phyloP scores from a whole-genome alignment of 257 asterid species.

The Salvia splendens region DNA sequence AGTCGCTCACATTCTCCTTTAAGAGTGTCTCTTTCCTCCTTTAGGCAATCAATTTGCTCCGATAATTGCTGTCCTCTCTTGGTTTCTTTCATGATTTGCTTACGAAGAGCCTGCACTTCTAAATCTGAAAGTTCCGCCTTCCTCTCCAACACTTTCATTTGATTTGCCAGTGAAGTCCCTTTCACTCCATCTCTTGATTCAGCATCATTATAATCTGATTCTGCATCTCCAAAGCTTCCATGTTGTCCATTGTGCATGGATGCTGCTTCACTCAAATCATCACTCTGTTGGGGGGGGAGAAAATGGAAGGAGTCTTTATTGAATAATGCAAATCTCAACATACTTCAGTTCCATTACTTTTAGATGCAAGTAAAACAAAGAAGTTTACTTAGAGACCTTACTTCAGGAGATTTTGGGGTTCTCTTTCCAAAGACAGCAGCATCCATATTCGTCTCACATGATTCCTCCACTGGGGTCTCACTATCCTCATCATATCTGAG shows the following conservation, averaged over 20 bases:
- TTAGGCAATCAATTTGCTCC: constrained; percentile 52
- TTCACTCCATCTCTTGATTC: constrained; percentile 34
- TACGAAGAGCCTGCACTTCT: constrained; percentile 76
- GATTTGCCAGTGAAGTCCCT: constrained; percentile 39
- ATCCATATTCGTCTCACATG: constrained; percentile 43
- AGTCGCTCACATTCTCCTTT: constrained; percentile 63
- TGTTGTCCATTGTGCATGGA: constrained; percentile 41
- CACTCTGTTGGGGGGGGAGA: constrained; percentile 46
- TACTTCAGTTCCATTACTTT: constrained; percentile 13
- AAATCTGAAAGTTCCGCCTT: constrained; percentile 75
- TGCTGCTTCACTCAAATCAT: constrained; percentile 46
- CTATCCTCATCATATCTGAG: constrained; percentile 61
- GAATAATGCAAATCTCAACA: constrained; percentile 20
- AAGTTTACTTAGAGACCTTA: constrained; percentile 38
- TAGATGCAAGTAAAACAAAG: not conserved
- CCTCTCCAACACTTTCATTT: constrained; percentile 56
- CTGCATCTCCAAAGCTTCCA: constrained; percentile 47
- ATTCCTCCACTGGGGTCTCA: constrained; percentile 43
- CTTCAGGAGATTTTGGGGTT: constrained; percentile 50
- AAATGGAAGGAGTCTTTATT: not conserved
- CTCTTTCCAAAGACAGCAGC: no score
- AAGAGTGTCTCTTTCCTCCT: constrained; percentile 65
- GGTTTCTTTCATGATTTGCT: constrained; percentile 68
- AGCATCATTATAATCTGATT: constrained; percentile 38
- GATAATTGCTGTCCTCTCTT: constrained; percentile 64